Evolutionary conservation across 192 early-diverging fungal genomes (phyloP).

Genomic region (Coemansia sp.): DNA sequence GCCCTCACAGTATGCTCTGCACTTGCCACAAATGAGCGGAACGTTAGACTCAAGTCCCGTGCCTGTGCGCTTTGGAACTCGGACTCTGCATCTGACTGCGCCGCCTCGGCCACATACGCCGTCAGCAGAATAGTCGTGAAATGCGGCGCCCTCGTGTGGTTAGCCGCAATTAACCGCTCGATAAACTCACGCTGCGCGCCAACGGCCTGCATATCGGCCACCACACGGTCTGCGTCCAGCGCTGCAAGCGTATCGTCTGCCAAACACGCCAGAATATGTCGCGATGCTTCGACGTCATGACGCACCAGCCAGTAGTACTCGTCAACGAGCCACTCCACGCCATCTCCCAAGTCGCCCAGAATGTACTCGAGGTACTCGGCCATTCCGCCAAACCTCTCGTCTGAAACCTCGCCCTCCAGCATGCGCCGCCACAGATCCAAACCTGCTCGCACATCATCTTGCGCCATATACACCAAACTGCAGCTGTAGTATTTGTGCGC

Average conservation of each 20-base stretch:
- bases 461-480: constrained; percentile 35
- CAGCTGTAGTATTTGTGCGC: constrained; percentile 35
- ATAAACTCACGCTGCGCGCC: constrained; percentile 31
- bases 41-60: constrained; percentile 23
- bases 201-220: constrained; percentile 16
- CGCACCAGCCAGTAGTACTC: constrained; percentile 38
- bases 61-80: constrained; percentile 35
- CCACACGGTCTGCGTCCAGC: constrained; percentile 34
- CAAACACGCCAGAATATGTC: constrained; percentile 16
- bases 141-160: constrained; percentile 33
- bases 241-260: constrained; percentile 16
- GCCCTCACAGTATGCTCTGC: constrained; percentile 6
- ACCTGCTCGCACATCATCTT: constrained; percentile 6
- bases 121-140: constrained; percentile 45
- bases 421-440: constrained; percentile 41
- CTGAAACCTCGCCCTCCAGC: constrained; percentile 19
- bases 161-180: constrained; percentile 34
- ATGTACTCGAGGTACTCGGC: constrained; percentile 35
- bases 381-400: constrained; percentile 35
- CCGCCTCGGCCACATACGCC: constrained; percentile 23
- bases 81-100: constrained; percentile 7
- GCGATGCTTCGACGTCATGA: constrained; percentile 18
- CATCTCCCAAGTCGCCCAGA: constrained; percentile 3
- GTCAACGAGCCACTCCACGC: not conserved
- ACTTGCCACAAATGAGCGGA: constrained; percentile 15